Evolutionary conservation across 2,329 filamentous ascomycete genomes (phyloP), one percentile per base, ranked within the genome.

Genomic region (Pezizomycotina sp.): DNA sequence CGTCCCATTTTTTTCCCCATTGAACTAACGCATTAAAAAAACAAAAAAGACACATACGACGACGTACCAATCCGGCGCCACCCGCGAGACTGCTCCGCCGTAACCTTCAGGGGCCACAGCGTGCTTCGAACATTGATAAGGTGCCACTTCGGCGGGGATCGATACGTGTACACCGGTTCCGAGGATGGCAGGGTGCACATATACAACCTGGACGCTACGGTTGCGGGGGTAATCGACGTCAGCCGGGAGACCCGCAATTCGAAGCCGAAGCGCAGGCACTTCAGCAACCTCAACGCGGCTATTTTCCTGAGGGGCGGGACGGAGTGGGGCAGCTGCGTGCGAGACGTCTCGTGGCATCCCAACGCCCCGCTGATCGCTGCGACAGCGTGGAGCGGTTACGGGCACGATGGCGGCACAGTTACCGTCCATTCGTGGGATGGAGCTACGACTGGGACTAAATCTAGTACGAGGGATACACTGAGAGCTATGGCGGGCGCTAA

Each of bases 131-230:
- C 89, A 1, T 64, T 95, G 25, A 93, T 95, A 48, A 68, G 89
- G 43, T 95, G 89, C 52, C 86, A 95, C 58, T 98, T 98, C 59
- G 89, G 80, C 20, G 79, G 93, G 54, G 83, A 79, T 6, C 69
- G 82, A 50, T 95, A 93, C 53, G 83, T 98, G 14, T 95, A 93
- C 59, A 79, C 77, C 13, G 89, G 89, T 14, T 91, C 80, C 50
- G 73, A 81, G 46, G 82, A 93, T 48, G 89, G 89, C 31, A 78
- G 77, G 41, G 78, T 93, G 1, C 86, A 83, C 50, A 69, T 95
- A 26, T 98, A 80, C 68, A 95, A 95, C 53, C 62, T 95, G 58
- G 84, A 98, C 53, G 84, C 81, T 20, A 93, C 83, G 0, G 53
- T 80, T 7, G 82, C 80, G 0, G 71, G 69, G 4, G 72, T 68